Percentiles rank a stretch among this genome's conserved stretches.
phyloP scores from a whole-genome alignment of 169 alveolate genomes.

The Hepatocystis sp. region DNA sequence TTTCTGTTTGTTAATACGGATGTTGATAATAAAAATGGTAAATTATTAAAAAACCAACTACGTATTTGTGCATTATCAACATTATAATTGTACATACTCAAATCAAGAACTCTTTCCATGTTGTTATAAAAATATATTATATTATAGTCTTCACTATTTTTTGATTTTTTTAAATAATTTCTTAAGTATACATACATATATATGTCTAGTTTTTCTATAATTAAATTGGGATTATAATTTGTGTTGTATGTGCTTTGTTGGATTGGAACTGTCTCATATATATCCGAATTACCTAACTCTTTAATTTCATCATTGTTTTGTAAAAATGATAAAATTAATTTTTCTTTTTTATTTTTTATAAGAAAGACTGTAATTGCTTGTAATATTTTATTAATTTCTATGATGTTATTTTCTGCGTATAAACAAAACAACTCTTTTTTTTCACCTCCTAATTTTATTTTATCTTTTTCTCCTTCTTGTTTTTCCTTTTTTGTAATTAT shows the following conservation, averaged over 20 bases:
- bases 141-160: slow-evolving; percentile 2
- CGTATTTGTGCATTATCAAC: slow-evolving; percentile 22
- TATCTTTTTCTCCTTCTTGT: background rate
- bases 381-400: slow-evolving; percentile 8
- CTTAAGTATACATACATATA: slow-evolving; percentile 43
- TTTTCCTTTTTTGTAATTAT: slow-evolving; percentile 3
- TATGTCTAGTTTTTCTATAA: slow-evolving; percentile 4
- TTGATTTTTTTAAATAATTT: slow-evolving; percentile 1
- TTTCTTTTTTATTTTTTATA: slow-evolving; percentile 17
- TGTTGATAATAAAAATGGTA: slow-evolving; percentile 25
- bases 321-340: slow-evolving; percentile 19
- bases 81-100: slow-evolving; percentile 10
- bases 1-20: background rate
- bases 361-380: slow-evolving; percentile 22
- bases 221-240: background rate
- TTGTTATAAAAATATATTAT: slow-evolving; percentile 22
- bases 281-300: background rate
- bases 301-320: background rate
- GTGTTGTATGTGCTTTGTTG: background rate
- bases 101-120: slow-evolving; percentile 18
- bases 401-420: slow-evolving; percentile 10
- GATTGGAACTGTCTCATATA: background rate
- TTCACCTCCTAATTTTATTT: background rate
- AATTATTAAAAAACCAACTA: slow-evolving; percentile 34
- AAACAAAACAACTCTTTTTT: slow-evolving; percentile 14